Conservation (phyloP, 108 stramenopile species). For the Epithemia pelagica region DNA sequence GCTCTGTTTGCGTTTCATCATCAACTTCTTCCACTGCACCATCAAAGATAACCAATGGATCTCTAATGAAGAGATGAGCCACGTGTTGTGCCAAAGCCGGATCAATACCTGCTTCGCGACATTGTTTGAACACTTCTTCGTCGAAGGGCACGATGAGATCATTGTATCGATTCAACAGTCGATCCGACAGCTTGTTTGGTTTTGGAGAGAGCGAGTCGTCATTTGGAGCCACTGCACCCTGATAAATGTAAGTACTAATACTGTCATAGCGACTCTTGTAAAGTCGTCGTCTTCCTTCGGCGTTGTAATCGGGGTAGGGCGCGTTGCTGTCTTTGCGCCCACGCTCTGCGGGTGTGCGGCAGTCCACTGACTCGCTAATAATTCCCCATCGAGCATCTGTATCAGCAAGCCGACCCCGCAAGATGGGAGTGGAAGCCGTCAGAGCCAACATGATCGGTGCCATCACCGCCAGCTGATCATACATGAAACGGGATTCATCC, state of each 20-base stretch:
- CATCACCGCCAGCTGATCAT: conserved; percentile 97
- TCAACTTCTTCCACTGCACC: conserved; percentile 92
- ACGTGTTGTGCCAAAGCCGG: conserved; percentile 91
- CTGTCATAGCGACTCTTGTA: conserved; percentile 95
- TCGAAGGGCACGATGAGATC: conserved; percentile 85
- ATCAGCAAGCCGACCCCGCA: conserved; percentile 90
- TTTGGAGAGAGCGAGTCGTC: conserved; percentile 15
- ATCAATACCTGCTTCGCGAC: conserved; percentile 86
- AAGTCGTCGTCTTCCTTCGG: conserved; percentile 64
- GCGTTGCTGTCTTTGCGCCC: conserved; percentile 63
- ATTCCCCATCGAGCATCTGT: conserved; percentile 96
- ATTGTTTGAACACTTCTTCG: conserved; percentile 60
- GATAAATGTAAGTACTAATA: conserved; percentile 92
- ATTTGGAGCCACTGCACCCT: conserved; percentile 30
- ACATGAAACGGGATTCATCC: conserved; percentile 93
- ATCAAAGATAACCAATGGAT: conserved; percentile 96
- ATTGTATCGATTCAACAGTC: conserved; percentile 90
- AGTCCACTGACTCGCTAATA: conserved; percentile 92
- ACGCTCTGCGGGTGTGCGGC: conserved; percentile 89
- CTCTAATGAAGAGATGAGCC: conserved; percentile 93
- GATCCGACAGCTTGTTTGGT: conserved; percentile 30
- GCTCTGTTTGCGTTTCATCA: conserved; percentile 89
- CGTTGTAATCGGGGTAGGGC: conserved; percentile 54
- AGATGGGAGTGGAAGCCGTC: conserved; percentile 92
- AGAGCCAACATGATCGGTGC: conserved; percentile 97